Conservation (phyloP, 768 basidiomycete genomes). For the Tremella mesenterica region DNA sequence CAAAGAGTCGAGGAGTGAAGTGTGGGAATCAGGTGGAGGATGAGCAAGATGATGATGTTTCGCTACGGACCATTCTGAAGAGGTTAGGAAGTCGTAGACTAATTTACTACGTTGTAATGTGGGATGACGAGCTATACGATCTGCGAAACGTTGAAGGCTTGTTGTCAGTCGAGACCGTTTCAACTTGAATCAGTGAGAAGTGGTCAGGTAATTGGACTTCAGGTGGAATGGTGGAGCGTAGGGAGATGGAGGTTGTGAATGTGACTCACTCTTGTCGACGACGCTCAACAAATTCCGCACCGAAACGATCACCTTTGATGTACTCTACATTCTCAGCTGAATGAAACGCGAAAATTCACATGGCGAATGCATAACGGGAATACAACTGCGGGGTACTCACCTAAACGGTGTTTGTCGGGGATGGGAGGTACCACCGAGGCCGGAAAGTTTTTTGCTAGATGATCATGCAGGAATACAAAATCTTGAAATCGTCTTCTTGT, state of each 20-base stretch:
- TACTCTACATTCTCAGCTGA: slow-evolving; percentile 57
- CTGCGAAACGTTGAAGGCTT: slow-evolving; percentile 85
- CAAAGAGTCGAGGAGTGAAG: slow-evolving; percentile 80
- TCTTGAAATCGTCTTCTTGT: slow-evolving; percentile 85
- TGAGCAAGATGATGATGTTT: slow-evolving; percentile 96
- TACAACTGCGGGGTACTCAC: slow-evolving; percentile 59
- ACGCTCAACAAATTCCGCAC: slow-evolving; percentile 92
- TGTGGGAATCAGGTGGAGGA: slow-evolving; percentile 55
- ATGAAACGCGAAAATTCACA: too few relatives aligned
- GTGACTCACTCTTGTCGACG: slow-evolving; percentile 73
- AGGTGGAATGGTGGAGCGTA: background rate
- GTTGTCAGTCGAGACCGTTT: background rate
- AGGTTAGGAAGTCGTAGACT: slow-evolving; percentile 88
- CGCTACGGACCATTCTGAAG: slow-evolving; percentile 96
- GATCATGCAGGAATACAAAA: slow-evolving; percentile 84
- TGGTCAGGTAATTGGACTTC: too few relatives aligned
- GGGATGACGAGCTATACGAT: slow-evolving; percentile 85
- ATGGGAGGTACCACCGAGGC: slow-evolving; percentile 96
- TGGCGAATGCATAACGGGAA: background rate
- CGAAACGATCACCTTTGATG: slow-evolving; percentile 93
- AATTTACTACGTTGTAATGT: slow-evolving; percentile 84
- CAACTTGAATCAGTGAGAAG: too few relatives aligned
- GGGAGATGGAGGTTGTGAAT: too few relatives aligned
- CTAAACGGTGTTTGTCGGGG: slow-evolving; percentile 91
- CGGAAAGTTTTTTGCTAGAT: slow-evolving; percentile 82